Conservation (phyloP, 345 rosid genomes). For the Sonneratia alba region DNA sequence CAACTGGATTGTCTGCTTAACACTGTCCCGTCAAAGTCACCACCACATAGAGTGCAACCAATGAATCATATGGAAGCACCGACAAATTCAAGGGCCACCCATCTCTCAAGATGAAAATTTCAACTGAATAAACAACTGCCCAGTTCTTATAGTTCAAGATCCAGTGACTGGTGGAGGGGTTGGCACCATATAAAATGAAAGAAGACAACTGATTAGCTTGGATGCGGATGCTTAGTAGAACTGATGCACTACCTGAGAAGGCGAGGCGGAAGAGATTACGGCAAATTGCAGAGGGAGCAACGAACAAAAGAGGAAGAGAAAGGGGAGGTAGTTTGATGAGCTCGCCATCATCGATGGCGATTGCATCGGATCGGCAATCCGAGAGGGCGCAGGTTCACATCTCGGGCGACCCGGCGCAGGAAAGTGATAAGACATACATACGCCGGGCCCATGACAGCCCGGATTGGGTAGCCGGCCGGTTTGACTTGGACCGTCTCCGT, state of each 20-base stretch:
- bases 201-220: neutral
- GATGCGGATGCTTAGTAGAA: neutral
- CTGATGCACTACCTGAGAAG: conserved; percentile 4
- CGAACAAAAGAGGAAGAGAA: neutral
- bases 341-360: neutral
- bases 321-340: conserved; percentile 1
- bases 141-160: neutral
- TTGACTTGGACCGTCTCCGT: no score
- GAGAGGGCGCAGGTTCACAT: neutral
- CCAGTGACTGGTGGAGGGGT: neutral
- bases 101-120: neutral
- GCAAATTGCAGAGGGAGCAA: neutral
- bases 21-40: neutral
- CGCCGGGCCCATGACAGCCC: no score
- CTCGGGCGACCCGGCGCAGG: neutral
- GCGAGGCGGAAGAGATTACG: neutral
- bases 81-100: neutral
- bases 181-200: neutral
- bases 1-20: neutral
- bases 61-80: neutral
- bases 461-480: no score
- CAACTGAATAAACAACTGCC: neutral
- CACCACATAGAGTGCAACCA: neutral
- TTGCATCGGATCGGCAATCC: neutral
- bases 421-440: no score